Percentiles rank a stretch among this genome's conserved stretches.
phyloP scores from a whole-genome alignment of 2,329 filamentous ascomycete species.

The Cercospora beticola region DNA sequence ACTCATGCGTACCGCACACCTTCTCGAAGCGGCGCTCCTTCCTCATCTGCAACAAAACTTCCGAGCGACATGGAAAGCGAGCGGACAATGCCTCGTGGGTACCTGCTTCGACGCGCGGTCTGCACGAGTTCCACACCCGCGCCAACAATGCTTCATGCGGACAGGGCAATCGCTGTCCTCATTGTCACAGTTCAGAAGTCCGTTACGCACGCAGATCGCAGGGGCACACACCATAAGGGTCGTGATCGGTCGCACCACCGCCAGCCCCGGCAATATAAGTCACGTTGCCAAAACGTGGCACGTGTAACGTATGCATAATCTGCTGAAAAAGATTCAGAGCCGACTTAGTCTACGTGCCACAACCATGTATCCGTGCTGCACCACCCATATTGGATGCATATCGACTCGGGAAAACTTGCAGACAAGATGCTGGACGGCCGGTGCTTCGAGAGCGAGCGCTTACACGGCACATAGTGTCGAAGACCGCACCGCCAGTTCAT shows the following conservation, averaged over 20 bases:
- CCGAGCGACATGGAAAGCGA: not conserved
- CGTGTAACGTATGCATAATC: slow-evolving; percentile 10
- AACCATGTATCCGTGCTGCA: slow-evolving; percentile 3
- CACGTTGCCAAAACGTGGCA: slow-evolving; percentile 13
- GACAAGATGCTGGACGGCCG: not conserved
- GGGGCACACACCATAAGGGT: not conserved
- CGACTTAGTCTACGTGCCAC: not conserved
- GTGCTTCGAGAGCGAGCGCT: not conserved
- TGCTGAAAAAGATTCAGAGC: not conserved
- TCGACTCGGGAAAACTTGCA: not conserved
- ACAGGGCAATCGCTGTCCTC: not conserved
- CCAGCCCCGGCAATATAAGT: slow-evolving; percentile 2
- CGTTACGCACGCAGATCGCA: not conserved
- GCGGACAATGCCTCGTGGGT: not conserved
- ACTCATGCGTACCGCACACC: not conserved
- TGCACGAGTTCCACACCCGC: not conserved
- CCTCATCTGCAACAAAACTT: slow-evolving; percentile 5
- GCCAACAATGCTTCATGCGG: not conserved
- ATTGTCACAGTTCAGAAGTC: not conserved
- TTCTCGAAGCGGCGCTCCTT: not conserved
- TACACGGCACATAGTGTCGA: not conserved
- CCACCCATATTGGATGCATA: not conserved
- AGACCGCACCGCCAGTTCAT: not conserved
- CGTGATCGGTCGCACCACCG: not conserved
- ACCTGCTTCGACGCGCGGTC: not conserved